Evolutionary conservation across 2,329 filamentous ascomycete genomes (phyloP), one percentile per base, ranked within the genome.

Genomic region (Aspergillus sp.): DNA sequence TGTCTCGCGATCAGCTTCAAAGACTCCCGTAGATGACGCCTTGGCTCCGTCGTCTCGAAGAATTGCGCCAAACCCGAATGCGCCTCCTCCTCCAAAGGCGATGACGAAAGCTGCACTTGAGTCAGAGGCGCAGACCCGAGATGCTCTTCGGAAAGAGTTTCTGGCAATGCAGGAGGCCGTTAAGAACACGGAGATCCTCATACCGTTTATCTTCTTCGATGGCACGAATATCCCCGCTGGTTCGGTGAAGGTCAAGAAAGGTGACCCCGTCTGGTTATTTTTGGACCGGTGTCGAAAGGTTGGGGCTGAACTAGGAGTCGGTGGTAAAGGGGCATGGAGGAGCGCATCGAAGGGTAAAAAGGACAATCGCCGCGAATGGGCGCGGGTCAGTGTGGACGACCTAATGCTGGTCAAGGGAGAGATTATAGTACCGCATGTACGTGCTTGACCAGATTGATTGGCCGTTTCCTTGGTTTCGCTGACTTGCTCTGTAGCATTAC

Each of bases 171-270:
- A 96, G 63, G 88, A 94, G 51, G 81, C 83, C 0, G 86, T 97
- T 54, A 95, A 94, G 70, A 81, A 81, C 19, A 90, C 89, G 6
- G 90, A 96, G 61, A 86, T 98, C 46, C 77, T 86, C 10, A 84
- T 98, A 30, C 93, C 93, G 0, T 98, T 97, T 66, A 88, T 97
- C 3, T 97, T 97, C 64, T 97, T 96, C 70, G 91, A 97, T 57
- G 93, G 93, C 10, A 88, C 88, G 26, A 91, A 94, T 64, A 85
- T 86, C 7, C 86, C 90, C 0, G 88, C 89, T 10, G 90, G 91
- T 1, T 79, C 79, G 9, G 90, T 91, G 42, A 83, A 84, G 49
- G 80, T 97, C 43, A 94, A 89, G 67, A 98, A 98, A 69, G 91
- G 93, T 7, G 93, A 97, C 61, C 85, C 82, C 47, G 77, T 94